Evolutionary conservation across 2,329 filamentous ascomycete genomes (phyloP), one percentile per base, ranked within the genome.

Genomic region (Penicillium rolfsii): DNA sequence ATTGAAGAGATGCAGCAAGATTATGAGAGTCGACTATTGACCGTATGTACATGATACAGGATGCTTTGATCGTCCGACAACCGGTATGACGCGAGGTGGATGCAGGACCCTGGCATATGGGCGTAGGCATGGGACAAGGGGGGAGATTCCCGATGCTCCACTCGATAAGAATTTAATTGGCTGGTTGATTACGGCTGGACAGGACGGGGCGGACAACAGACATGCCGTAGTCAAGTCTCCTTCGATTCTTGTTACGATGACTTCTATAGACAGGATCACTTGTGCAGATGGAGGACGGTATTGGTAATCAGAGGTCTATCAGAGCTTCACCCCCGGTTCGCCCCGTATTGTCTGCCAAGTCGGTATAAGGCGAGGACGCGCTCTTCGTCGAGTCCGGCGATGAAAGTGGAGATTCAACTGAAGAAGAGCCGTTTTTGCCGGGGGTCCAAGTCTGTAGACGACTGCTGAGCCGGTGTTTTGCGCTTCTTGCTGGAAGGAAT

Each of bases 401-500:
- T 6, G 3, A 19, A 36, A 26, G 19, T 16, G 19, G 35, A 57
- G 69, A 43, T 66, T 78, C 60, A 76, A 57, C 54, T 69, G 48
- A 76, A 76, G 60, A 76, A 76, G 1, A 76, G 63, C 6, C 74
- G 72, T 59, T 72, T 76, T 56, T 76, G 74, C 35, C 69, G 68
- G n/a, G 72, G 66, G 54, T 74, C 73, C 3, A 48, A 22, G 3
- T 66, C 61, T 5, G 59, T 11, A 16, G 48, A 26, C 12, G 54
- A 52, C n/a, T 64, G 54, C 22, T 67, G 64, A 3, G 68, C 67
- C 6, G 78, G 74, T 1, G 77, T 73, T 3, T 76, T 78, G n/a
- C 74, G 64, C 43, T 77, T 77, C 16, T 66, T 66, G 28, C 9
- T 61, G 5, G 54, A 19, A 4, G 45, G 50, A 33, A 19, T 61